Evolutionary conservation across 176 grass and related monocot species (phyloP), one percentile per base, ranked within the genome.

Genomic region (Aegilops tauschii): DNA sequence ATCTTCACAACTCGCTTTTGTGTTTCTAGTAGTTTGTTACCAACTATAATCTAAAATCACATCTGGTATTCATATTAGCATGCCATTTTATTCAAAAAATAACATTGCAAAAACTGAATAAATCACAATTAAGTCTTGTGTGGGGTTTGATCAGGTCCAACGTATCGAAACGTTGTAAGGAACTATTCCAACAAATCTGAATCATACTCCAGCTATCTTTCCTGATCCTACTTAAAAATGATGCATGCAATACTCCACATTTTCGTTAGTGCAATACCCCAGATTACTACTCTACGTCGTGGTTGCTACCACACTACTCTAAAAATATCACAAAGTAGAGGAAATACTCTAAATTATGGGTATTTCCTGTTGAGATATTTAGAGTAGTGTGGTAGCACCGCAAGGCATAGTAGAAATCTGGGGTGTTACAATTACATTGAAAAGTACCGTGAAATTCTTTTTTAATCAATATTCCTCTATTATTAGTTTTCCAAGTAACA

Each of bases 11-110:
- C 20, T 85, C 10, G 4, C 20, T 34, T 28, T 77, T 68, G 36
- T 30, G 71, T 35, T 54, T 61, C 16, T 83, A 44, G 78, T 83
- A 36, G 11, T 90, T 52, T 71, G 50, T 65, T 66, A 77, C 40
- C 4, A 29, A 54, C 82, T 44, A 79, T 44, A 83, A 50, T 9
- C 18, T 45, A 39, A 73, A 65, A 30, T 18, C 25, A 0, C 44
- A 61, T 49, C 3, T 34, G 11, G 37, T 81, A 29, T 69, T 76
- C 50, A 30, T 16, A 39, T 25, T 77, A 73, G n/a, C 69, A 83
- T 5, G 35, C 83, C 76, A 67, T 64, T 30, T 69, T 28, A 3
- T 27, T 47, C 14, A 42, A 17, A 73, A 49, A 49, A 18, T 76
- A 76, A 45, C 23, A 76, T 76, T 30, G 44, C 14, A 4, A 31